These are phyloP conservation scores for Fusarium illudens DNA, from an alignment of 2,329 filamentous ascomycete genomes.

Conservation along the genomic window DNA sequence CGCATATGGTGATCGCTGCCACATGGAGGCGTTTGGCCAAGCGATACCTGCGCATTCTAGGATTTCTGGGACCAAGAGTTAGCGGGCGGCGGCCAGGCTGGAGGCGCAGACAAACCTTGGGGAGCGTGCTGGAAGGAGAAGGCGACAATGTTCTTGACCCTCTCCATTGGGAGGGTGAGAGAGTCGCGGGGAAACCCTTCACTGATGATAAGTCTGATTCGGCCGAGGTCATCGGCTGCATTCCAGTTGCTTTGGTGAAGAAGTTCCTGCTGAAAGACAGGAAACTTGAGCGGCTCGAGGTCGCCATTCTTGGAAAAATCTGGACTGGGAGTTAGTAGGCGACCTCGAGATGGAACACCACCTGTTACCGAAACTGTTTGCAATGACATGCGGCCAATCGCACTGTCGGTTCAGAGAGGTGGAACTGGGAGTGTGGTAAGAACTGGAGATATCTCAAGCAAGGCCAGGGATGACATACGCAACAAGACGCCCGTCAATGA, in stretches of 20 bases:
- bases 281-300: slow-evolving; percentile 72
- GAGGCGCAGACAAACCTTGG: slow-evolving; percentile 61
- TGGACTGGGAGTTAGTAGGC: slow-evolving; percentile 34
- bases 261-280: slow-evolving; percentile 73
- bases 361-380: slow-evolving; percentile 52
- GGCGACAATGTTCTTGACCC: slow-evolving; percentile 75
- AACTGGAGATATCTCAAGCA: background rate
- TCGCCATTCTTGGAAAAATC: slow-evolving; percentile 66
- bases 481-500: slow-evolving; percentile 71
- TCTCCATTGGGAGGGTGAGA: slow-evolving; percentile 64
- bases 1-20: slow-evolving; percentile 59
- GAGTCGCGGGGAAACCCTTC: slow-evolving; percentile 72
- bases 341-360: no score
- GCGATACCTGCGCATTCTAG: slow-evolving; percentile 78
- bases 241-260: slow-evolving; percentile 77
- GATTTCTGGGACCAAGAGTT: slow-evolving; percentile 57
- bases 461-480: slow-evolving; percentile 56
- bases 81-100: background rate
- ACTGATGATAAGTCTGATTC: slow-evolving; percentile 79
- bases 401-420: slow-evolving; percentile 62
- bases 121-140: slow-evolving; percentile 91
- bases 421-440: slow-evolving; percentile 52
- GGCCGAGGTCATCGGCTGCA: slow-evolving; percentile 73
- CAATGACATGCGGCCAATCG: slow-evolving; percentile 60
- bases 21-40: slow-evolving; percentile 80